phyloP scores from a whole-genome alignment of 1,284 basidiomycete genomes.

The Apiotrichum gamsii region DNA sequence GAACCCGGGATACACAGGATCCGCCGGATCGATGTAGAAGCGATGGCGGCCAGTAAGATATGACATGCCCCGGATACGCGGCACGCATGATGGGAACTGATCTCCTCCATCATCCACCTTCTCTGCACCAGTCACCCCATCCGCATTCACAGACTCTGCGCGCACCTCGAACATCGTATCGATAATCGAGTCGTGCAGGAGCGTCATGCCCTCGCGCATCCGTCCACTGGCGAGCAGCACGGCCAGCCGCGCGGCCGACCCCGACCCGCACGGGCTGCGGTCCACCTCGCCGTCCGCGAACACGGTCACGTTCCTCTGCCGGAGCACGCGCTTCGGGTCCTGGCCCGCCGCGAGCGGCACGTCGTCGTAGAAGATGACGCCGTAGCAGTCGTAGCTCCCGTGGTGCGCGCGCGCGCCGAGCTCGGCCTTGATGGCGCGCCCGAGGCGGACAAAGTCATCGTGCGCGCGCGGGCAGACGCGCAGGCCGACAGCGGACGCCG shows the following conservation, averaged over 20 bases:
- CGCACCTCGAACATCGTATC: conserved; percentile 9
- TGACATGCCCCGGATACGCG: conserved; percentile 13
- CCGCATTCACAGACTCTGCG: not conserved
- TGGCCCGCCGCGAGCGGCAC: not conserved
- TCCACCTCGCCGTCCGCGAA: conserved; percentile 51
- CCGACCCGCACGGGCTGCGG: conserved; percentile 50
- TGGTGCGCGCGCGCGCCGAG: conserved; percentile 23
- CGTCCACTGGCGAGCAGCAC: conserved; percentile 44
- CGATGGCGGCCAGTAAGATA: conserved; percentile 9
- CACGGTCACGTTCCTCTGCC: conserved; percentile 23
- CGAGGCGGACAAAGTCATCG: conserved; percentile 32
- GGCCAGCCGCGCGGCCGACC: conserved; percentile 49
- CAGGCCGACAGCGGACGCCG: conserved; percentile 45
- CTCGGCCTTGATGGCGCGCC: conserved; percentile 32
- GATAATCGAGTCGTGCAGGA: conserved; percentile 14
- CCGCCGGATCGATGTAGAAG: conserved; percentile 13
- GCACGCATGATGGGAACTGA: conserved; percentile 10
- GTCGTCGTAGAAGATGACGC: conserved; percentile 17
- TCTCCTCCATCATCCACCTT: too few relatives aligned
- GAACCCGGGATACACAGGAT: conserved; percentile 19
- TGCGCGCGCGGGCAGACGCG: conserved; percentile 24
- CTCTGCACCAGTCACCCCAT: too few relatives aligned
- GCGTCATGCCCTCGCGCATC: conserved; percentile 8
- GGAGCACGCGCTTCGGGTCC: not conserved
- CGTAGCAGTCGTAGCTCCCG: conserved; percentile 13